Percentiles rank a stretch among this genome's conserved stretches.
Conservation (phyloP, 2,329 filamentous ascomycete species). For the Talaromyces rugulosus region DNA sequence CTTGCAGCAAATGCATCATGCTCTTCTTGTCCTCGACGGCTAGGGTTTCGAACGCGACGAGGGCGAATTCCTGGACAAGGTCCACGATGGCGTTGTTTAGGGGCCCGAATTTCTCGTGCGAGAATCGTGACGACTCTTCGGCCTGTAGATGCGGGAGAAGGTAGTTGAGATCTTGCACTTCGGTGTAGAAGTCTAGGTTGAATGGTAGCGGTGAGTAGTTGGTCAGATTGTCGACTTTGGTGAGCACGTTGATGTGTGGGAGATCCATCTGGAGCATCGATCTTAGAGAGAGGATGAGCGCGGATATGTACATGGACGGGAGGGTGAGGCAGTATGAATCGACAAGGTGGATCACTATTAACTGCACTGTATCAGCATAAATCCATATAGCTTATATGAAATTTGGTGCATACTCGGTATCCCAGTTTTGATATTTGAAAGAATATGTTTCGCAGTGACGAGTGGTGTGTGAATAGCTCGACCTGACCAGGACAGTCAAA, state of each 20-base stretch:
- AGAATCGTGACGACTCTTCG: constrained; percentile 64
- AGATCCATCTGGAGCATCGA: constrained; percentile 99
- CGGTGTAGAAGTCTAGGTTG: constrained; percentile 95
- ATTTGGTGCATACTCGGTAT: constrained; percentile 68
- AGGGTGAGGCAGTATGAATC: constrained; percentile 92
- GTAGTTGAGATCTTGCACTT: constrained; percentile 88
- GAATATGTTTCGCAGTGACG: constrained; percentile 86
- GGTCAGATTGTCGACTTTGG: constrained; percentile 92
- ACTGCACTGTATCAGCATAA: constrained; percentile 49
- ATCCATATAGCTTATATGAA: constrained; percentile 9
- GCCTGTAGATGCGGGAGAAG: constrained; percentile 74
- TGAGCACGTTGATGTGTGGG: constrained; percentile 90
- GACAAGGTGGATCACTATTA: constrained; percentile 88
- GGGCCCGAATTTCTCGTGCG: constrained; percentile 71
- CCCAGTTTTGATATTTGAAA: constrained; percentile 84
- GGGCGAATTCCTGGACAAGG: constrained; percentile 81
- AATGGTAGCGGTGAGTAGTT: constrained; percentile 85
- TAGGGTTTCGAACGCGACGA: constrained; percentile 88
- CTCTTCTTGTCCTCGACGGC: constrained; percentile 95
- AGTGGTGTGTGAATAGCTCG: constrained; percentile 94
- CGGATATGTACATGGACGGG: constrained; percentile 91
- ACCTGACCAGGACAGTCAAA: constrained; percentile 98
- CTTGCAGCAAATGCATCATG: constrained; percentile 86
- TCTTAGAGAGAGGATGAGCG: constrained; percentile 84
- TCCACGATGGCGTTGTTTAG: constrained; percentile 84